These are phyloP conservation scores for Aspergillus spinulosporus DNA, from an alignment of 2,329 filamentous ascomycete species.

Conservation along the genomic window DNA sequence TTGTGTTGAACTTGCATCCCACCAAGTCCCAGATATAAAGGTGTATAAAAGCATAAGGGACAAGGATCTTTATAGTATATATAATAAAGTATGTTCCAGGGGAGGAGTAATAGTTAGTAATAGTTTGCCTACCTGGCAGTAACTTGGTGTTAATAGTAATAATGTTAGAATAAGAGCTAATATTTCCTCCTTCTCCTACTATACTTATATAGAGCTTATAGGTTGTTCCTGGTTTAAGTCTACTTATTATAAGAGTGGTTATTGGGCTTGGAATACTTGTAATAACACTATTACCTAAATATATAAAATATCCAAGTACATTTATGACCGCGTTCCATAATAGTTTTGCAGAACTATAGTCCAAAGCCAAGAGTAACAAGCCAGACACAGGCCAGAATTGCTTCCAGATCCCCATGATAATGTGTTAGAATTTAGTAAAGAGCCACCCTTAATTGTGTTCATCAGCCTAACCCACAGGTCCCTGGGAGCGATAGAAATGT, in stretches of 20 bases:
- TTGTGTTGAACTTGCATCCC: constrained; percentile 1
- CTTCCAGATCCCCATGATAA: background rate
- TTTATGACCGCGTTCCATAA: constrained; percentile 16
- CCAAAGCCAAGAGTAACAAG: constrained; percentile 12
- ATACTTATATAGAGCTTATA: constrained; percentile 12
- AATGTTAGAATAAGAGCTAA: constrained; percentile 7
- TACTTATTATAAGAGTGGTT: constrained; percentile 17
- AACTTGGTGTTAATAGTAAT: constrained; percentile 12
- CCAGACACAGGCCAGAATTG: constrained; percentile 10
- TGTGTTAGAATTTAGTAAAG: constrained; percentile 5
- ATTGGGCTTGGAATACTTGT: constrained; percentile 16
- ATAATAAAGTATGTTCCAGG: constrained; percentile 11
- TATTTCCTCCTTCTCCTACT: constrained; percentile 4
- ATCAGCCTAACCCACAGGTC: too few relatives aligned
- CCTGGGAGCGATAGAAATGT: too few relatives aligned
- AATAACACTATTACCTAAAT: constrained; percentile 1
- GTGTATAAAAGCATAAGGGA: constrained; percentile 20
- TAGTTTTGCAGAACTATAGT: constrained; percentile 21
- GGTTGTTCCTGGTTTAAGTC: constrained; percentile 12
- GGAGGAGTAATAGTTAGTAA: constrained; percentile 16
- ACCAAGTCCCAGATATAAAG: constrained; percentile 14
- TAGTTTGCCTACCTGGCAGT: constrained; percentile 11
- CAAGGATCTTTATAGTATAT: constrained; percentile 18
- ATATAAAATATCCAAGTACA: constrained; percentile 18
- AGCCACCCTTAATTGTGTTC: constrained; percentile 15